Evolutionary conservation across 2,329 filamentous ascomycete genomes (phyloP).

Genomic region (Colletotrichum sp.): DNA sequence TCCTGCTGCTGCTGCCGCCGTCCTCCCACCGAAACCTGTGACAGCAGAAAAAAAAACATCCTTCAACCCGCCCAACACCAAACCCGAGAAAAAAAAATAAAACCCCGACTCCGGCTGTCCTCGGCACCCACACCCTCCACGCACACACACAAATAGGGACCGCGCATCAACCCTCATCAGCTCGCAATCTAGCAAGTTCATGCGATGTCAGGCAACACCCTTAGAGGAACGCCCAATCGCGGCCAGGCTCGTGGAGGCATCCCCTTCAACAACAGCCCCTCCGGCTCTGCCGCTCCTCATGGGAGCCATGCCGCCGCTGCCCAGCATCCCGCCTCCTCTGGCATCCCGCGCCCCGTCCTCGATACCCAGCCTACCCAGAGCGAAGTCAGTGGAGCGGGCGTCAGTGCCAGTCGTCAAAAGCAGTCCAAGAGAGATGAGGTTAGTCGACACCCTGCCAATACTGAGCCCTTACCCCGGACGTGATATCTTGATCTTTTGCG

Average conservation of each 20-base stretch:
- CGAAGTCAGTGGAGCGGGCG: constrained; percentile 68
- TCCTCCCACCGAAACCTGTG: background rate
- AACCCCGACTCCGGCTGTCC: background rate
- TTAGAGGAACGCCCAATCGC: constrained; percentile 73
- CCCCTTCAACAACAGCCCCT: constrained; percentile 66
- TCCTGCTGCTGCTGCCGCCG: background rate
- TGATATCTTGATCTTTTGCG: background rate
- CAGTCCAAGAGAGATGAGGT: constrained; percentile 99
- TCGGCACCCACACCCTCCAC: constrained; percentile 9
- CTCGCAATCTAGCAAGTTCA: constrained; percentile 46
- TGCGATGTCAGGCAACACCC: constrained; percentile 64
- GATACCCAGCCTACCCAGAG: constrained; percentile 61
- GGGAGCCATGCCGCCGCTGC: background rate
- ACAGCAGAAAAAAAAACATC: background rate
- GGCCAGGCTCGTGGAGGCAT: constrained; percentile 62
- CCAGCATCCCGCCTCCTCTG: constrained; percentile 46
- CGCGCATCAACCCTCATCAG: constrained; percentile 17
- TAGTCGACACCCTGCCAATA: constrained; percentile 38
- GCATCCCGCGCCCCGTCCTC: constrained; percentile 75
- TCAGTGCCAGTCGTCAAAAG: constrained; percentile 95
- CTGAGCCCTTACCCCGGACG: background rate
- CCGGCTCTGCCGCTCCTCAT: background rate
- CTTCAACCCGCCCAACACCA: background rate
- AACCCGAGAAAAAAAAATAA: background rate
- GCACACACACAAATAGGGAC: background rate